A percentile compares a stretch with the other conserved stretches of the same genome.
Evolutionary conservation across 2,329 filamentous ascomycete genomes (phyloP).

Genomic region (Exophiala oligosperma): DNA sequence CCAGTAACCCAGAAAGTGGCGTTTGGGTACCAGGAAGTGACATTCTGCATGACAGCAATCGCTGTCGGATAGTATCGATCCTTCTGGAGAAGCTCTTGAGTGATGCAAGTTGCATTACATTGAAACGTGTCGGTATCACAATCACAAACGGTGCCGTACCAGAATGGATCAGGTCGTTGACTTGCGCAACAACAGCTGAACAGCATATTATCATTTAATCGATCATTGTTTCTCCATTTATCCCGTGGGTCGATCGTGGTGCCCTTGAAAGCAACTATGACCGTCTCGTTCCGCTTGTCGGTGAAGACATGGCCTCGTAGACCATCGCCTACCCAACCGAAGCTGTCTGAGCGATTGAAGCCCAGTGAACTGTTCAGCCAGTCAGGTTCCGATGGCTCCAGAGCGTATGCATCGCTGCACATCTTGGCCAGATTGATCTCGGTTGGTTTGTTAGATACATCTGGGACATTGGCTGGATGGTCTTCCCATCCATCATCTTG

Average conservation of each 20-base stretch:
- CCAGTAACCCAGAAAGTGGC: constrained; percentile 23
- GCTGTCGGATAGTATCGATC: constrained; percentile 25
- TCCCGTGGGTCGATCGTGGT: constrained; percentile 21
- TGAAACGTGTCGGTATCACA: constrained; percentile 22
- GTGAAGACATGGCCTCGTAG: constrained; percentile 26
- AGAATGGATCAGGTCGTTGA: constrained; percentile 22
- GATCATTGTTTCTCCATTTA: constrained; percentile 13
- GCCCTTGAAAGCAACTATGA: constrained; percentile 28
- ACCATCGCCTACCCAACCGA: constrained; percentile 25
- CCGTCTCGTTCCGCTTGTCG: constrained; percentile 17
- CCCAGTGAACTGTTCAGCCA: constrained; percentile 24
- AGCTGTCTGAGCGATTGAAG: constrained; percentile 25
- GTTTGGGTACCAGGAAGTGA: constrained; percentile 18
- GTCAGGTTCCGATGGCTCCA: constrained; percentile 18
- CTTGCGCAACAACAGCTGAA: constrained; percentile 28
- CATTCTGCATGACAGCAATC: constrained; percentile 13
- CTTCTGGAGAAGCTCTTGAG: constrained; percentile 13
- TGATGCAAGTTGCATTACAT: constrained; percentile 25
- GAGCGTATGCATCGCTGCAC: constrained; percentile 23
- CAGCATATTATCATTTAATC: constrained; percentile 26
- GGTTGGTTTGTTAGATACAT: constrained; percentile 30
- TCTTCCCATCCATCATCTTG: not conserved
- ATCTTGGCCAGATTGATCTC: constrained; percentile 27
- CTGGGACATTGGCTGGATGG: constrained; percentile 5
- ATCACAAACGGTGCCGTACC: constrained; percentile 22